Percentiles rank a stretch among this genome's conserved stretches.
These are phyloP conservation scores for Pyrus communis DNA, from an alignment of 306 rosid species.

Conservation along the genomic window DNA sequence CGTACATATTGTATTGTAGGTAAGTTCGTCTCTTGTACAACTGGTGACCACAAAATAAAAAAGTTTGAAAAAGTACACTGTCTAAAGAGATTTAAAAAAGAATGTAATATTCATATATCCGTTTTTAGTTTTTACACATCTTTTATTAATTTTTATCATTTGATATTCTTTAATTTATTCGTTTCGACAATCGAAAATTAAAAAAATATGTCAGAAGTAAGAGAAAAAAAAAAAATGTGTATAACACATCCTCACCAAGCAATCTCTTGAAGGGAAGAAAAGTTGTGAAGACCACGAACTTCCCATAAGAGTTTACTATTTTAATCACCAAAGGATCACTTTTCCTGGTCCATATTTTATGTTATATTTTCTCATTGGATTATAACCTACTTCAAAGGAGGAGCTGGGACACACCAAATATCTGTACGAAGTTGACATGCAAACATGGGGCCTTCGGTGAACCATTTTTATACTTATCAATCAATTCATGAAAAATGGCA, in stretches of 20 bases:
- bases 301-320: neutral
- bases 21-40: neutral
- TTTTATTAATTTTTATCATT: no score
- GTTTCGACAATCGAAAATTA: rapidly evolving
- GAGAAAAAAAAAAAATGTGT: no score
- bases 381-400: neutral
- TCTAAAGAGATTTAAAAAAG: no score
- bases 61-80: no score
- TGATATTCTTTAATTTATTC: no score
- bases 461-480: neutral
- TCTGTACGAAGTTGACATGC: neutral
- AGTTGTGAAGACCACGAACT: neutral
- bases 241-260: no score
- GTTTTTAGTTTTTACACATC: no score
- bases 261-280: no score
- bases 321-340: neutral
- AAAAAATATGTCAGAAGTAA: rapidly evolving
- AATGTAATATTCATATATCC: rapidly evolving
- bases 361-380: neutral
- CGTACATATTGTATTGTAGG: neutral
- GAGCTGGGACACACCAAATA: neutral
- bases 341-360: neutral
- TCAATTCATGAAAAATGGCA: neutral
- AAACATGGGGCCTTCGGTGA: neutral
- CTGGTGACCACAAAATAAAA: no score